Conservation (phyloP, 495 filamentous ascomycete species). For the Penicillium parvum region DNA sequence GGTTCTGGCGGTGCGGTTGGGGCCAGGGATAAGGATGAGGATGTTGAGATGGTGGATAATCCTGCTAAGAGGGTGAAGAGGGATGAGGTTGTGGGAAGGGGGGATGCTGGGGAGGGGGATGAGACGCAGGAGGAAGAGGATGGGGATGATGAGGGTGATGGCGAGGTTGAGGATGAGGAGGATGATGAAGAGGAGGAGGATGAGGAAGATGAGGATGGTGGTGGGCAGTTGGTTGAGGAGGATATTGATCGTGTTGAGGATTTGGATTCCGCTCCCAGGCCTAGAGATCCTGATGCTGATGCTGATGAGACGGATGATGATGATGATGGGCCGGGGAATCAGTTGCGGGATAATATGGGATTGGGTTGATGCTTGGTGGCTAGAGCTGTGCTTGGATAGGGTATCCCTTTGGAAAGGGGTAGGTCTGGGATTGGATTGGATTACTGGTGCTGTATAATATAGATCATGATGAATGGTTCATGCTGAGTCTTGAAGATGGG, state of each 20-base stretch:
- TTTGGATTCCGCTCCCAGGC: slow-evolving; percentile 38
- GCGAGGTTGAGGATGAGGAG: slow-evolving; percentile 51
- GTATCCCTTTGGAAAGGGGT: neutral
- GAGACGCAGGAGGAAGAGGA: slow-evolving; percentile 52
- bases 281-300: slow-evolving; percentile 41
- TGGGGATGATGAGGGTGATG: slow-evolving; percentile 51
- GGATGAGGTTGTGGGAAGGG: slow-evolving; percentile 41
- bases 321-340: slow-evolving; percentile 40
- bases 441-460: slow-evolving; percentile 19
- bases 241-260: slow-evolving; percentile 64
- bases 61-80: slow-evolving; percentile 45
- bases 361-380: slow-evolving; percentile 22
- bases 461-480: slow-evolving; percentile 25
- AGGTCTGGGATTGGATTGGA: neutral
- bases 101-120: slow-evolving; percentile 44
- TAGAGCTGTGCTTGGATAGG: neutral
- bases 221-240: slow-evolving; percentile 42
- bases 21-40: slow-evolving; percentile 34
- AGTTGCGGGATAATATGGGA: slow-evolving; percentile 40
- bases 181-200: slow-evolving; percentile 44
- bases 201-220: slow-evolving; percentile 35
- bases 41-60: slow-evolving; percentile 37
- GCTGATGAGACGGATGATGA: slow-evolving; percentile 43
- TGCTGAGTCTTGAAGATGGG: neutral
- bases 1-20: slow-evolving; percentile 32